Base-by-base conservation (phyloP, 2,329 filamentous ascomycete species). In the Coniella lustricola region DNA sequence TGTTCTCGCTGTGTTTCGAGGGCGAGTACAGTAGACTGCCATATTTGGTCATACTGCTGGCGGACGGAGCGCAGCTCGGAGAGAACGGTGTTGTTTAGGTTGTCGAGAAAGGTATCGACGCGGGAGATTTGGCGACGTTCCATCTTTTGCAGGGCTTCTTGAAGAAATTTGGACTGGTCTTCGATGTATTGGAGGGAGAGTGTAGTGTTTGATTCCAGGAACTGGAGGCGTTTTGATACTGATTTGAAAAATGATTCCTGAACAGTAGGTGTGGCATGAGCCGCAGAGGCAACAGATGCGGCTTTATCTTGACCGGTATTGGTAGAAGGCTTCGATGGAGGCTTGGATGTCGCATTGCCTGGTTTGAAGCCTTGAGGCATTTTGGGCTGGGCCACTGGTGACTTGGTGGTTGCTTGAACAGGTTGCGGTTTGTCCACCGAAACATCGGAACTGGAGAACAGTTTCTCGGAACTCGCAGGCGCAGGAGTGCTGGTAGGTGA, bases 171-270 rank as follows among this genome's bases (percentile, higher is more conserved):
- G 3, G 91, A 96, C 64, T 97, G 93, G 51, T 95, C 90, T 68
- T 97, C 91, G 51, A 98, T 95, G 61, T 98, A 98, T 60, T 95
- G 87, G 8, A 97, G 73, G 0, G 90, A 95, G 10, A 97, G 74
- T 0, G 91, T 95, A 10, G 90, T 89, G 63, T 97, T 98, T 14
- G 87, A 81, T 65, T 98, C 93, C 7, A 97, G 81, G 58, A 90
- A 83, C 55, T 91, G 87, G 4, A 98, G 76, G 1, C 93, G 87
- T 66, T 97, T 97, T 54, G 90, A 89, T 8, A 97, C 85, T 3
- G 90, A 88, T 64, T 97, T 97, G 76, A 96, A 98, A 67, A 98
- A 97, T 2, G 87, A 93, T 63, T 98, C 93, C 65, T 98, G 93
- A 1, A 94, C 93, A 0, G 90, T 90, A 2, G 91, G 90, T 1